phyloP scores from a whole-genome alignment of 2,329 filamentous ascomycete genomes.

The Calonectria naviculata region DNA sequence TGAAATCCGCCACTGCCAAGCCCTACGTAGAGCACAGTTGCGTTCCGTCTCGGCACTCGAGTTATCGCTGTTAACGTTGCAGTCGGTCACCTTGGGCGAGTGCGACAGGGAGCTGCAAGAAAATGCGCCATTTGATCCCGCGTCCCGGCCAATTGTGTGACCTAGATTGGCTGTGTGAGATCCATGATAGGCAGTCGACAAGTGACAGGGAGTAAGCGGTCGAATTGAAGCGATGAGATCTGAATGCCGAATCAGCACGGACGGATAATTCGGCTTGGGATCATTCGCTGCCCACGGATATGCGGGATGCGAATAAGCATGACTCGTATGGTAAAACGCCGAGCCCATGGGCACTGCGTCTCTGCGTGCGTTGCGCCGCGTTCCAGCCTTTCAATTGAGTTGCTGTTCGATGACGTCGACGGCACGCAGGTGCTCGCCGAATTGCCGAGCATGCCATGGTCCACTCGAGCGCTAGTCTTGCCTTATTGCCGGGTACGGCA shows the following conservation, averaged over 20 bases:
- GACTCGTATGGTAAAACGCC: not conserved
- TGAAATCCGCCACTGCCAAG: no score
- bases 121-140: no score
- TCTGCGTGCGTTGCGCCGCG: not conserved
- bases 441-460: not conserved
- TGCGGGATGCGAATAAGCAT: not conserved
- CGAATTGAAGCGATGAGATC: not conserved
- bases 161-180: no score
- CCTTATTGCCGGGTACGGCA: not conserved
- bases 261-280: not conserved
- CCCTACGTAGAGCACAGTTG: no score
- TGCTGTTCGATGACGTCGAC: not conserved
- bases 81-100: no score
- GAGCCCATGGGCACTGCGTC: not conserved
- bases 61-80: no score
- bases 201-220: no score
- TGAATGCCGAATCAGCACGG: not conserved
- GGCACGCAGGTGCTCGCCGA: not conserved
- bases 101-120: no score
- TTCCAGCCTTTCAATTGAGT: not conserved
- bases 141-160: no score
- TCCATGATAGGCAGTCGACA: no score
- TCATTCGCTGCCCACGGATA: not conserved
- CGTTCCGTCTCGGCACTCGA: no score
- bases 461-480: not conserved